A percentile compares a stretch with the other conserved stretches of the same genome.
phyloP scores from a whole-genome alignment of 805 yeast genomes.

The Candida quercuum region DNA sequence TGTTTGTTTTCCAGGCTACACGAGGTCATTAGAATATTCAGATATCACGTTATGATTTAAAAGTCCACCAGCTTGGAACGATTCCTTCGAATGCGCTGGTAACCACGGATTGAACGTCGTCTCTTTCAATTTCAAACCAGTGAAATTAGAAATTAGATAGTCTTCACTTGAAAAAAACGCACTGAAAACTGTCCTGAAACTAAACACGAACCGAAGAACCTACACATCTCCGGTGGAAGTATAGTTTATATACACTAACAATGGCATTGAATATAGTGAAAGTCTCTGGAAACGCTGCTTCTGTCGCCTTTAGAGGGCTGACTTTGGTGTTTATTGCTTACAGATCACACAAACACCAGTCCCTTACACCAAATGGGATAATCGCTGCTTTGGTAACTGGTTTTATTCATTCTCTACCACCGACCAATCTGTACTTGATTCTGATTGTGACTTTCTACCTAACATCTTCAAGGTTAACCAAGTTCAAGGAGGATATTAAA shows the following conservation, averaged over 20 bases:
- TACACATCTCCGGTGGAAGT: too few species aligned
- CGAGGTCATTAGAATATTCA: too few species aligned
- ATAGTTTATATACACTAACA: too few species aligned
- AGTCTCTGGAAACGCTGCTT: neutral
- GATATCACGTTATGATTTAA: too few species aligned
- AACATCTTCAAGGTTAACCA: conserved; percentile 34
- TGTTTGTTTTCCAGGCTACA: too few species aligned
- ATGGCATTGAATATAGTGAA: neutral
- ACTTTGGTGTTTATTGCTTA: conserved; percentile 11
- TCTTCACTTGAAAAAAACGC: neutral
- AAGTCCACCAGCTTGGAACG: too few species aligned
- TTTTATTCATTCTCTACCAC: conserved; percentile 33
- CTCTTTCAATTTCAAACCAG: too few species aligned
- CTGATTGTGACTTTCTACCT: conserved; percentile 32
- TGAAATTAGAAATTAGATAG: too few species aligned
- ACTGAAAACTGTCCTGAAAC: too few species aligned
- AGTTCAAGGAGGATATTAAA: conserved; percentile 32
- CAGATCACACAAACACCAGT: conserved; percentile 28
- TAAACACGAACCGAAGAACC: too few species aligned
- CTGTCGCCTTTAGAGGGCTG: conserved; percentile 11
- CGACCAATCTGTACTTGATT: conserved; percentile 27
- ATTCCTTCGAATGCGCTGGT: too few species aligned
- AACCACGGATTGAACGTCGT: too few species aligned
- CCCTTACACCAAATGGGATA: conserved; percentile 33
- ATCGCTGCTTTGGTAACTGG: conserved; percentile 33